Percentiles rank a stretch among this genome's conserved stretches.
phyloP scores from a whole-genome alignment of 2,329 filamentous ascomycete genomes.

The Sarocladium brachiariae region DNA sequence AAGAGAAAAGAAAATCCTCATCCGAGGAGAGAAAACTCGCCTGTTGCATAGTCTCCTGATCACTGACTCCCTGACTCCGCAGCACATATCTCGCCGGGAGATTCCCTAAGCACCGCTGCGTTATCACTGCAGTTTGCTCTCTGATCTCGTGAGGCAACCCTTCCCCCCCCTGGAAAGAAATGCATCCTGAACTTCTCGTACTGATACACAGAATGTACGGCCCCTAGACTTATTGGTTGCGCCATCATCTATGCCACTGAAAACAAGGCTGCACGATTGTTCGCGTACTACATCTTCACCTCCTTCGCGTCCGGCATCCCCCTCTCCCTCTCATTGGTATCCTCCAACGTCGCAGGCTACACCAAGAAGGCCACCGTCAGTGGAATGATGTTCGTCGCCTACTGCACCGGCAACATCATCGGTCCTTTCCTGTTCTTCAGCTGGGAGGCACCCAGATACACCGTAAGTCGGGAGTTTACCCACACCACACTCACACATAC shows the following conservation, averaged over 20 bases:
- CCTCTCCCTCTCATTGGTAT: conserved; percentile 48
- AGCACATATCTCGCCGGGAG: background rate
- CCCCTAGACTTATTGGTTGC: background rate
- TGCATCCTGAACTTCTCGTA: background rate
- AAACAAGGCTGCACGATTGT: background rate
- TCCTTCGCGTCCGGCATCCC: conserved; percentile 14
- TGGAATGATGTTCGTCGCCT: conserved; percentile 45
- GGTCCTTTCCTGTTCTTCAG: conserved; percentile 53
- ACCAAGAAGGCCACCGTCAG: conserved; percentile 54
- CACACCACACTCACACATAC: too few relatives aligned
- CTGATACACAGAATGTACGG: too few relatives aligned
- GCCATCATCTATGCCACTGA: background rate
- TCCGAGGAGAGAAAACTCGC: too few relatives aligned
- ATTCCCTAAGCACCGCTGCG: conserved; percentile 2
- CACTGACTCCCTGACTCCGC: too few relatives aligned
- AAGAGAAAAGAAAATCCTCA: background rate
- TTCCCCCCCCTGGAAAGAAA: background rate
- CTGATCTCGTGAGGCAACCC: background rate
- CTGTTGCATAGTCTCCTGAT: too few relatives aligned
- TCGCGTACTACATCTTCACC: background rate
- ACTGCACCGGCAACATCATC: conserved; percentile 54
- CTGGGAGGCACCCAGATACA: conserved; percentile 49
- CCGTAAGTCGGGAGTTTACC: background rate
- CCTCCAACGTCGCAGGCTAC: conserved; percentile 53
- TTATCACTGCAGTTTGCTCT: background rate